These are phyloP conservation scores for Vigna radiata DNA, from an alignment of 306 rosid genomes.

Conservation along the genomic window DNA sequence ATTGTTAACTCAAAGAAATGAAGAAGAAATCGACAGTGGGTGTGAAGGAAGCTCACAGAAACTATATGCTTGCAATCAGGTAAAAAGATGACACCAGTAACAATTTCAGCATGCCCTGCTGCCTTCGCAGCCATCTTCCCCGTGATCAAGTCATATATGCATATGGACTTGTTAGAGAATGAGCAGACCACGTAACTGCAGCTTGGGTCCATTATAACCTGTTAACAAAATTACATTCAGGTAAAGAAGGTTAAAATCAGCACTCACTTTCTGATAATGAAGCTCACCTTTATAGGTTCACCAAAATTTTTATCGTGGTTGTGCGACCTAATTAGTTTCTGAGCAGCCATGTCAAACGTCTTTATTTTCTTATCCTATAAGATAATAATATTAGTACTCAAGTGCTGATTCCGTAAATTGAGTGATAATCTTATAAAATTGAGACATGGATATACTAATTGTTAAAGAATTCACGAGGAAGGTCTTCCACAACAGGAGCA, in stretches of 20 bases:
- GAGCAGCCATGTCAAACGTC: constrained; percentile 58
- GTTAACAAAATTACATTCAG: constrained; percentile 41
- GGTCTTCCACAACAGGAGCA: constrained; percentile 27
- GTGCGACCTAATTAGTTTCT: constrained; percentile 66
- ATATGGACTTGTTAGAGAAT: constrained; percentile 75
- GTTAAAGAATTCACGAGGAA: constrained; percentile 34
- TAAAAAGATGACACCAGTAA: constrained; percentile 81
- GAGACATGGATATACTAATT: neutral
- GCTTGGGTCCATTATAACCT: constrained; percentile 80
- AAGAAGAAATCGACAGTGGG: neutral
- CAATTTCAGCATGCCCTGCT: constrained; percentile 78
- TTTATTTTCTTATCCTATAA: constrained; percentile 80
- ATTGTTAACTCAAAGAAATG: neutral
- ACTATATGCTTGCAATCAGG: constrained; percentile 81
- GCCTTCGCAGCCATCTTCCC: constrained; percentile 75
- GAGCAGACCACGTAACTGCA: constrained; percentile 73
- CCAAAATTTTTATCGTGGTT: constrained; percentile 65
- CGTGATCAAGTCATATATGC: constrained; percentile 65
- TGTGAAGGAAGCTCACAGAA: constrained; percentile 61
- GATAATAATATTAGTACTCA: constrained; percentile 42
- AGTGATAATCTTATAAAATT: constrained; percentile 20
- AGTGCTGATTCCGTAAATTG: constrained; percentile 20
- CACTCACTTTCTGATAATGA: constrained; percentile 27
- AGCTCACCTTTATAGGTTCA: constrained; percentile 81
- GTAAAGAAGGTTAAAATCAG: constrained; percentile 28